Conservation (phyloP, 1,139 yeast genomes). For the Debaryomyces sp. region DNA sequence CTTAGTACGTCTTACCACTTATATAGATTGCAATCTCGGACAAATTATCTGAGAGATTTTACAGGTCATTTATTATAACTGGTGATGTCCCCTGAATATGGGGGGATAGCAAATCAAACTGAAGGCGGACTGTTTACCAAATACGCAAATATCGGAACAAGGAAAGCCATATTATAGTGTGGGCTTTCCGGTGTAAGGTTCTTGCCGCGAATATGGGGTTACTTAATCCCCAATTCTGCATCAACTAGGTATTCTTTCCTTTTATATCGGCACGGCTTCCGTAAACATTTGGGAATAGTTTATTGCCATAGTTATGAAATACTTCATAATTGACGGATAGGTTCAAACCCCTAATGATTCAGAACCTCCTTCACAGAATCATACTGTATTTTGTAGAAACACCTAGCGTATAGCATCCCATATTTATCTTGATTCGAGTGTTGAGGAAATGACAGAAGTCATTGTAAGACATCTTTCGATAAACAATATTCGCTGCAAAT, state of each 20-base stretch:
- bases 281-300: not conserved
- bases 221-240: not conserved
- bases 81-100: not conserved
- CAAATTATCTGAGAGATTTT: constrained; percentile 3
- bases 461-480: not conserved
- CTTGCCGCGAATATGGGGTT: not conserved
- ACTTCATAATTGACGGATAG: not conserved
- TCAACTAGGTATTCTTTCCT: not conserved
- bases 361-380: not conserved
- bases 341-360: not conserved
- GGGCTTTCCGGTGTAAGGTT: not conserved
- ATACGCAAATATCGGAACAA: not conserved
- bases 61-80: constrained; percentile 3
- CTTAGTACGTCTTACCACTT: not conserved
- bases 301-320: not conserved
- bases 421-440: not conserved
- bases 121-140: not conserved
- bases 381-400: not conserved
- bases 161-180: not conserved
- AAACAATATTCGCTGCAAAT: not conserved
- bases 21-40: constrained; percentile 5
- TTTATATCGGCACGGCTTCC: not conserved
- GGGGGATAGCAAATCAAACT: not conserved
- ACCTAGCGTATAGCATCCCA: not conserved
- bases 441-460: not conserved